A percentile compares a stretch with the other conserved stretches of the same genome.
phyloP scores from a whole-genome alignment of 2,329 filamentous ascomycete genomes.

The Monosporascus sp. region DNA sequence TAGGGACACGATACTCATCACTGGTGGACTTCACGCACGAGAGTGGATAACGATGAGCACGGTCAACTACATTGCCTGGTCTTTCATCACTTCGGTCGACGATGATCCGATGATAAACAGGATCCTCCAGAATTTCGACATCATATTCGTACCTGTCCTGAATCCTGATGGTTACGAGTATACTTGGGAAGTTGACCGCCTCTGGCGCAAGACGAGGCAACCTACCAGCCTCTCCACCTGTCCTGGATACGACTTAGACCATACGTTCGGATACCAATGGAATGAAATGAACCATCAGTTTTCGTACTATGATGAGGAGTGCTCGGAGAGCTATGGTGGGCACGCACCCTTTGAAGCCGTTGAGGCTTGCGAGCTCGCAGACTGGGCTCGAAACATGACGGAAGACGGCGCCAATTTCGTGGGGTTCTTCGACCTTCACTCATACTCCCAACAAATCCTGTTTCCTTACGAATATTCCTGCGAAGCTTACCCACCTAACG shows the following conservation, averaged over 20 bases:
- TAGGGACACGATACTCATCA: conserved; percentile 74
- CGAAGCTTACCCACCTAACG: conserved; percentile 67
- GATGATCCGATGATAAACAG: conserved; percentile 66
- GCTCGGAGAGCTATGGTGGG: conserved; percentile 85
- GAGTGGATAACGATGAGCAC: conserved; percentile 96
- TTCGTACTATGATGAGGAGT: conserved; percentile 60
- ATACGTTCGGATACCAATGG: conserved; percentile 82
- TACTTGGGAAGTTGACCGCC: conserved; percentile 82
- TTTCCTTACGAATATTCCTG: conserved; percentile 92
- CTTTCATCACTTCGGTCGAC: conserved; percentile 76
- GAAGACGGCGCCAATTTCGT: conserved; percentile 67
- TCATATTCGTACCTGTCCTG: conserved; percentile 79
- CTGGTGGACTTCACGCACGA: conserved; percentile 83
- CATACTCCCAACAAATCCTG: conserved; percentile 90
- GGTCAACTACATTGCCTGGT: conserved; percentile 86
- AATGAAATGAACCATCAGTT: conserved; percentile 54
- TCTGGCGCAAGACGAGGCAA: conserved; percentile 95
- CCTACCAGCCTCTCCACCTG: conserved; percentile 78
- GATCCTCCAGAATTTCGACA: conserved; percentile 77
- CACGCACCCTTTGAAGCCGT: conserved; percentile 75
- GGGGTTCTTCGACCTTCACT: conserved; percentile 86
- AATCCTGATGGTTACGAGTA: conserved; percentile 96
- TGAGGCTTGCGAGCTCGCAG: conserved; percentile 68
- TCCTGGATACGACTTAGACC: conserved; percentile 82
- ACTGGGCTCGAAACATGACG: conserved; percentile 80